Percentiles rank a stretch among this genome's conserved stretches.
Evolutionary conservation across 306 rosid genomes (phyloP).

Genomic region (Calophaca sinica): DNA sequence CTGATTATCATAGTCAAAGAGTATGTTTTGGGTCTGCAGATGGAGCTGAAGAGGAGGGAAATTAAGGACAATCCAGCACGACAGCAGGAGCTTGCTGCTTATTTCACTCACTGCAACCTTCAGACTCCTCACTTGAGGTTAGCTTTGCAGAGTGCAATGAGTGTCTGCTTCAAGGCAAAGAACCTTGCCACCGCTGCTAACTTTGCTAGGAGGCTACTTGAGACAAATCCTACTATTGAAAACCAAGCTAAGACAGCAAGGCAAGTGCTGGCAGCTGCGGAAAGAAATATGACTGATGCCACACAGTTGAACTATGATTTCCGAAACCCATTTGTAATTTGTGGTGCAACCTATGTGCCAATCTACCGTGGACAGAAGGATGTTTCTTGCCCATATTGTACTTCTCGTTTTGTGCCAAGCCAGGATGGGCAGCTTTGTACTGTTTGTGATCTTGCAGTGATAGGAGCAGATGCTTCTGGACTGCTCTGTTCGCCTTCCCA

Average conservation of each 20-base stretch:
- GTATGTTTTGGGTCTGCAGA: constrained; percentile 81
- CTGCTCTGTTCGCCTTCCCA: constrained; percentile 86
- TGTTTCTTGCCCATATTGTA: constrained; percentile 83
- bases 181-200: constrained; percentile 88
- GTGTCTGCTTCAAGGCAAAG: constrained; percentile 71
- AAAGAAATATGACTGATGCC: constrained; percentile 85
- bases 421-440: constrained; percentile 84
- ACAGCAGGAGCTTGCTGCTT: constrained; percentile 96
- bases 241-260: constrained; percentile 81
- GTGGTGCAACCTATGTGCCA: constrained; percentile 94
- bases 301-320: constrained; percentile 84
- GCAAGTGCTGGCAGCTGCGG: constrained; percentile 91
- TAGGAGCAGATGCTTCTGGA: constrained; percentile 96
- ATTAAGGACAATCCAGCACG: constrained; percentile 63
- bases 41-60: constrained; percentile 86
- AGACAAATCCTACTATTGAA: constrained; percentile 83
- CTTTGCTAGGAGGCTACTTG: constrained; percentile 88
- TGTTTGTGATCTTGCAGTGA: constrained; percentile 87
- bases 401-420: constrained; percentile 81
- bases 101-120: constrained; percentile 96
- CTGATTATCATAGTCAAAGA: constrained; percentile 77
- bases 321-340: constrained; percentile 90
- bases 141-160: constrained; percentile 75
- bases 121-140: constrained; percentile 89
- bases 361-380: constrained; percentile 95